Evolutionary conservation across 2,329 filamentous ascomycete genomes (phyloP).

Genomic region (Monosporascus sp.): DNA sequence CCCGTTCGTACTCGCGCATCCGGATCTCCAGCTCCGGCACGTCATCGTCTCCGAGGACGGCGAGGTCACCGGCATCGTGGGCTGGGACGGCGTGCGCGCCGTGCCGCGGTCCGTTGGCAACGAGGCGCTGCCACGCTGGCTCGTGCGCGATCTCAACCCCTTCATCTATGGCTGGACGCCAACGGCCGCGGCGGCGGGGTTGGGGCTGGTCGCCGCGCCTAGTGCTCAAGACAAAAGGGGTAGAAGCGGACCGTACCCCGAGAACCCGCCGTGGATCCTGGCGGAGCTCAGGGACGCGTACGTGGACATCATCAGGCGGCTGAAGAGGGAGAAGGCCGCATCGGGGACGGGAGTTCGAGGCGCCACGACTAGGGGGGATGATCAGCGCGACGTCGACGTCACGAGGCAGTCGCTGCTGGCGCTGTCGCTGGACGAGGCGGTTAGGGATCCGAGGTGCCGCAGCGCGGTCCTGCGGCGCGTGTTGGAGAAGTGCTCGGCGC

Average conservation of each 20-base stretch:
- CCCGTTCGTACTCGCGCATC: constrained; percentile 19
- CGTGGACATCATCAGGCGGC: constrained; percentile 6
- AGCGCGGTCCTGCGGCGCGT: constrained; percentile 13
- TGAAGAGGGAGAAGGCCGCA: constrained; percentile 4
- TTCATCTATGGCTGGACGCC: constrained; percentile 17
- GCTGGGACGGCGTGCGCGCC: constrained; percentile 19
- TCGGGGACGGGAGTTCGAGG: not conserved
- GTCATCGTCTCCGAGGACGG: constrained; percentile 18
- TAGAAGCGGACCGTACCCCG: not conserved
- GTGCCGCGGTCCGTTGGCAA: constrained; percentile 17
- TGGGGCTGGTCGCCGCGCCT: constrained; percentile 1
- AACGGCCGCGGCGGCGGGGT: constrained; percentile 8
- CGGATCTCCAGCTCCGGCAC: constrained; percentile 18
- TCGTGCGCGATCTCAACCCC: constrained; percentile 20
- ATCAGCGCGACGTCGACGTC: not conserved
- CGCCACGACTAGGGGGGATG: not conserved
- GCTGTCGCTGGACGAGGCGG: constrained; percentile 17
- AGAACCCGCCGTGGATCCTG: constrained; percentile 19
- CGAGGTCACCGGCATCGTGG: constrained; percentile 15
- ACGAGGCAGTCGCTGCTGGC: constrained; percentile 16
- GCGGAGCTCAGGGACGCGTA: constrained; percentile 16
- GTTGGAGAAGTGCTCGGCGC: constrained; percentile 17
- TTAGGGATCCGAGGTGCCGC: constrained; percentile 17
- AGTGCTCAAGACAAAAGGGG: constrained; percentile 2
- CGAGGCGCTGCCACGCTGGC: constrained; percentile 20